Evolutionary conservation across 129 eudicot species (phyloP), one percentile per base, ranked within the genome.

Genomic region (Ambrosia artemisiifolia): DNA sequence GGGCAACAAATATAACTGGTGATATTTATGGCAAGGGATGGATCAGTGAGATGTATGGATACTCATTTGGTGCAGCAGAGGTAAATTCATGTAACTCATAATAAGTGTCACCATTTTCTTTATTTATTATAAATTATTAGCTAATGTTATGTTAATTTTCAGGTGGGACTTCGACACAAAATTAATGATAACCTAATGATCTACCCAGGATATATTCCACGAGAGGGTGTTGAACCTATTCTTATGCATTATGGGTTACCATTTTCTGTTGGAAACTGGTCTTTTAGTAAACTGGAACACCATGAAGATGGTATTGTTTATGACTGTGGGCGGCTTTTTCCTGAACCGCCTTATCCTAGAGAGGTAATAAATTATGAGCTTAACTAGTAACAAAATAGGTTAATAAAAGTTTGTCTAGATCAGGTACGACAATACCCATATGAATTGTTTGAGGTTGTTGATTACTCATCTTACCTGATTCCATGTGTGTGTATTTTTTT

Each of bases 11-110:
- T 85, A 68, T 88, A 74, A 94, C 97, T 2, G 99, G 99, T 65
- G 99, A 94, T 66, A 90, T 90, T 61, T 94, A 88, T 74, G 96
- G 89, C 9, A 65, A 78, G 38, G 99, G 99, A 28, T 94, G 99
- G 99, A 94, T 94, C 57, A 94, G 99, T 63, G 99, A 94, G 92
- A 94, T 94, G 99, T 94, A 94, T 69, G 99, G 99, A 68, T 94
- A 94, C 87, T 94, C 99, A 82, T 94, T 94, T 57, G 99, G 97
- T 70, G 99, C 99, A 54, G 93, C 99, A 30, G 99, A 94, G 84
- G 99, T 92, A 72, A 74, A 70, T 67, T 32, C 68, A 9, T 65
- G 12, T 53, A 51, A 34, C 12, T 42, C n/a, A 60, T 6, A 33
- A 42, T 3, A 35, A 14, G 0, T 18, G 20, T 46, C 38, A 46